These are phyloP conservation scores for Nemania sp. DNA, from an alignment of 2,329 filamentous ascomycete species.

Conservation along the genomic window DNA sequence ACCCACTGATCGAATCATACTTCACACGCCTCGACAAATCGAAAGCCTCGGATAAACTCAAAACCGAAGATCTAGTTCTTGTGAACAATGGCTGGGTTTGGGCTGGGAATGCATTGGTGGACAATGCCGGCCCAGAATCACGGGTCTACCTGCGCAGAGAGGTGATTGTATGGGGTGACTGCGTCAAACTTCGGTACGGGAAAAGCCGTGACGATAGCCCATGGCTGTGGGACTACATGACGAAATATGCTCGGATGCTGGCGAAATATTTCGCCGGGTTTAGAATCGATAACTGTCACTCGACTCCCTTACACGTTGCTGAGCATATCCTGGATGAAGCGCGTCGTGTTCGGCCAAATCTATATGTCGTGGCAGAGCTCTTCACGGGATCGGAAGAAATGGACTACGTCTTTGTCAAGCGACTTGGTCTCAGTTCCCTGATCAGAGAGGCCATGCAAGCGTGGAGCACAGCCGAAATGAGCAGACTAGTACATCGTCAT, in stretches of 20 bases:
- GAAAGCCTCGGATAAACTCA: constrained; percentile 75
- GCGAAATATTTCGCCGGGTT: constrained; percentile 95
- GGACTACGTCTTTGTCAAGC: constrained; percentile 94
- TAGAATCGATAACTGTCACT: constrained; percentile 97
- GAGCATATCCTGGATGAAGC: constrained; percentile 95
- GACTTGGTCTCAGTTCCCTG: constrained; percentile 85
- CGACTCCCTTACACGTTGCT: constrained; percentile 90
- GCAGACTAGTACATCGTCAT: constrained; percentile 88
- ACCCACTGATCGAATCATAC: constrained; percentile 88
- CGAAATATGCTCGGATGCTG: constrained; percentile 85
- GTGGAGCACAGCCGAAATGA: constrained; percentile 93
- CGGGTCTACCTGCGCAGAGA: constrained; percentile 93
- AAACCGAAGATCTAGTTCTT: constrained; percentile 75
- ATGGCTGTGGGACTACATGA: constrained; percentile 96
- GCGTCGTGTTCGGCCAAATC: constrained; percentile 80
- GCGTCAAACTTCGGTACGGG: constrained; percentile 94
- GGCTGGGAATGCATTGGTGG: constrained; percentile 91
- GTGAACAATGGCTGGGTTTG: constrained; percentile 99
- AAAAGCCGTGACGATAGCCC: constrained; percentile 80
- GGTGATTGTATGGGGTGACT: constrained; percentile 98
- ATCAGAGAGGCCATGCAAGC: constrained; percentile 99
- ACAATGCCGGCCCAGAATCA: constrained; percentile 89
- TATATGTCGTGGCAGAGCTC: constrained; percentile 92
- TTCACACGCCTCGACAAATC: constrained; percentile 89
- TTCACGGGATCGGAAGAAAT: constrained; percentile 96